Evolutionary conservation across 768 basidiomycete genomes (phyloP).

Genomic region (Termitomyces bulborhizus): DNA sequence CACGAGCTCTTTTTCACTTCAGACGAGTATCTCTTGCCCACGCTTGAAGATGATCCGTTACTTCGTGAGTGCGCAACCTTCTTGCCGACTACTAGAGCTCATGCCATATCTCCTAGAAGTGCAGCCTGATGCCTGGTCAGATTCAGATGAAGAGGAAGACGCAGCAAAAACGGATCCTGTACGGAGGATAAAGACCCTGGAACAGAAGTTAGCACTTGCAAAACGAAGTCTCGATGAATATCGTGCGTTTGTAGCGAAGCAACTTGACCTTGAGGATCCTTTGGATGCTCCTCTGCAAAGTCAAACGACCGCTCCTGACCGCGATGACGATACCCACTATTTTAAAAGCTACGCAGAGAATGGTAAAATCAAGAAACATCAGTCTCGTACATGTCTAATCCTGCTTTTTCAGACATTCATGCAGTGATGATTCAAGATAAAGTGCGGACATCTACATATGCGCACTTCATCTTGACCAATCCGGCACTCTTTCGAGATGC

Average conservation of each 20-base stretch:
- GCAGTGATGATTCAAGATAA: slow-evolving; percentile 96
- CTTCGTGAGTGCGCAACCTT: slow-evolving; percentile 53
- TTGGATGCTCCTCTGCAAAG: slow-evolving; percentile 35
- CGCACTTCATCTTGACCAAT: slow-evolving; percentile 82
- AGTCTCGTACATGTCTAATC: background rate
- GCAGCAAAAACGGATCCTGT: slow-evolving; percentile 22
- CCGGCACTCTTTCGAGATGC: slow-evolving; percentile 78
- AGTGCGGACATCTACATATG: slow-evolving; percentile 90
- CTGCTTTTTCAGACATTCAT: slow-evolving; percentile 66
- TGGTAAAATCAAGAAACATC: slow-evolving; percentile 37
- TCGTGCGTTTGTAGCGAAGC: slow-evolving; percentile 46
- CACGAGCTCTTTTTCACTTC: slow-evolving; percentile 58
- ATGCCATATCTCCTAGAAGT: slow-evolving; percentile 38
- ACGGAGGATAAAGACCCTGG: slow-evolving; percentile 50
- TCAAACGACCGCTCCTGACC: slow-evolving; percentile 22
- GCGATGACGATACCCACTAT: slow-evolving; percentile 92
- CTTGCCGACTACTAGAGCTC: background rate
- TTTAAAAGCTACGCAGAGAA: slow-evolving; percentile 88
- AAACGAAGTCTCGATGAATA: slow-evolving; percentile 61
- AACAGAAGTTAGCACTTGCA: slow-evolving; percentile 54
- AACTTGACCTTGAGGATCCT: slow-evolving; percentile 40
- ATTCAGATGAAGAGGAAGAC: slow-evolving; percentile 69
- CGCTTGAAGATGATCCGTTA: slow-evolving; percentile 80
- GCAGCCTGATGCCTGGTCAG: slow-evolving; percentile 68
- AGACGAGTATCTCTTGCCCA: slow-evolving; percentile 80